Conservation (phyloP, 2,329 filamentous ascomycete genomes). For the Pseudogymnoascus sp. region DNA sequence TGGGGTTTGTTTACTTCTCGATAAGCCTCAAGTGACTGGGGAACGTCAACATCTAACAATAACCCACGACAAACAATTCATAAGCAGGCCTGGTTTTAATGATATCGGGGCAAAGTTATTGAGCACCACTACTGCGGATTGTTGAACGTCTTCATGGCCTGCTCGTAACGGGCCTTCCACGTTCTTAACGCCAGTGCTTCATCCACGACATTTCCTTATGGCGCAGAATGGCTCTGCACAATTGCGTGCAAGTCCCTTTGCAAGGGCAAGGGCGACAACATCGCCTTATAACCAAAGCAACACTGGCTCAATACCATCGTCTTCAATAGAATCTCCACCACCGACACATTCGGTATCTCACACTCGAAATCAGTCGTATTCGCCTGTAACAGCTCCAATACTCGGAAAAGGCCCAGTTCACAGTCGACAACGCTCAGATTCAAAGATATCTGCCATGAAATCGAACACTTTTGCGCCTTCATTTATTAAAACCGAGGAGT, state of each 20-base stretch:
- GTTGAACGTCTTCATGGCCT: slow-evolving; percentile 3
- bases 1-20: slow-evolving; percentile 12
- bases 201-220: background rate
- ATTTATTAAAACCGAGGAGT: slow-evolving; percentile 86
- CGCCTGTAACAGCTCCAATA: slow-evolving; percentile 39
- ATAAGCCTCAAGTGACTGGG: background rate
- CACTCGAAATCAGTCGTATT: slow-evolving; percentile 62
- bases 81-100: background rate
- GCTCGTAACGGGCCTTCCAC: background rate
- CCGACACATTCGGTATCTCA: slow-evolving; percentile 42
- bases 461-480: slow-evolving; percentile 89
- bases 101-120: background rate
- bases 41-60: slow-evolving; percentile 3
- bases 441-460: slow-evolving; percentile 54
- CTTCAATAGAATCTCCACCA: slow-evolving; percentile 27
- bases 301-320: slow-evolving; percentile 70
- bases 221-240: slow-evolving; percentile 52
- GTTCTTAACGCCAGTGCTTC: background rate
- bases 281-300: slow-evolving; percentile 46
- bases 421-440: slow-evolving; percentile 48
- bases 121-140: background rate
- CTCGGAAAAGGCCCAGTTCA: slow-evolving; percentile 24
- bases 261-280: slow-evolving; percentile 61
- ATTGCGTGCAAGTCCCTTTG: slow-evolving; percentile 76
- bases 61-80: slow-evolving; percentile 1